Evolutionary conservation across 768 basidiomycete species (phyloP), one percentile per base, ranked within the genome.

Genomic region (Naganishia vishniacii): DNA sequence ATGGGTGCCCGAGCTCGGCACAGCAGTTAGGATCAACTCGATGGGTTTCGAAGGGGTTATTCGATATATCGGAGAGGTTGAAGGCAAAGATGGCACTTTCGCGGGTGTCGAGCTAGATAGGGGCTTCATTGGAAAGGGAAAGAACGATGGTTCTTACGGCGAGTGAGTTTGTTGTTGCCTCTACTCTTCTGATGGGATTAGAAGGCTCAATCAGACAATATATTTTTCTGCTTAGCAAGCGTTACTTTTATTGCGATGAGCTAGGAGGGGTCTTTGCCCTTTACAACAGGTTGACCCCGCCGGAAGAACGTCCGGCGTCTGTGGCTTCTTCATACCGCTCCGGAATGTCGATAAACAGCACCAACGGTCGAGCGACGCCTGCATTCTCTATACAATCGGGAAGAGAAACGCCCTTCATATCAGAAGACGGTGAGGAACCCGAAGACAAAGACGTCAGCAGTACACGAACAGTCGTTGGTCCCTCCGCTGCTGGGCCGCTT

Each of bases 191-290:
- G 6, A 49, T 18, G 18, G 23, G 6, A 4, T 34, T 0, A 29
- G 12, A 23, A 32, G 12, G 53, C 31, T 45, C 11, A 32, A 25
- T 34, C 56, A 53, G 53, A 25, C 4, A 37, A 20, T 46, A 23
- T 40, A 40, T 67, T 1, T 58, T 60, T 12, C 46, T 44, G 28
- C 11, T n/a, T 70, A 93, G 91, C 44, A 83, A 83, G 48, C 84
- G 82, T 70, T 97, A 99, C 75, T 99, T 99, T 70, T 69, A 79
- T 1, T 97, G 93, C 76, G 84, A 89, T 18, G 84, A 85, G 0
- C 83, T 84, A 47, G 93, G 91, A 66, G 94, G 94, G 28, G 89
- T 99, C 41, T 99, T 98, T 73, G 87, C 94, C 23, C 84, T 88
- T 6, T 80, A 85, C 1, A 79, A 83, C 34, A 95, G 95, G 75